Percentiles rank a stretch among this genome's conserved stretches.
Evolutionary conservation across 352 stramenopile genomes (phyloP).

Genomic region (Phytophthora fragariae): DNA sequence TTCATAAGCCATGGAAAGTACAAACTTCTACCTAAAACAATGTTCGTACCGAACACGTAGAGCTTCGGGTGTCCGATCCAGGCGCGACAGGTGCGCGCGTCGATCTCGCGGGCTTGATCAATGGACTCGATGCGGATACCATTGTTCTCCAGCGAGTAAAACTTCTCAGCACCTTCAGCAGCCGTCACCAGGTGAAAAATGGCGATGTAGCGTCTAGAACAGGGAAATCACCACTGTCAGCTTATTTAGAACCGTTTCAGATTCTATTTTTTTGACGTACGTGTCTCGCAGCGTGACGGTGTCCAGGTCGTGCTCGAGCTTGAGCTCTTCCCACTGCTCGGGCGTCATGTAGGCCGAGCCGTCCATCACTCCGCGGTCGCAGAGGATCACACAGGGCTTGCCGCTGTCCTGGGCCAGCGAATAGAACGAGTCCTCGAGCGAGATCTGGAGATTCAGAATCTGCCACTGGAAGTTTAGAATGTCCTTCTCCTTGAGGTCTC

Average conservation of each 20-base stretch:
- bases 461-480: constrained; percentile 92
- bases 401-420: constrained; percentile 82
- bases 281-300: constrained; percentile 86
- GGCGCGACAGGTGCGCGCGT: constrained; percentile 77
- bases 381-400: constrained; percentile 93
- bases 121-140: constrained; percentile 94
- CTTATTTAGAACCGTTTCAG: neutral
- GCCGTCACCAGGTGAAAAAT: constrained; percentile 93
- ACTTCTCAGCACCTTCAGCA: constrained; percentile 94
- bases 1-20: constrained; percentile 5
- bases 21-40: neutral
- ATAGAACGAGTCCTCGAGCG: constrained; percentile 86
- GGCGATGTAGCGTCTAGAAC: constrained; percentile 80
- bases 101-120: constrained; percentile 90
- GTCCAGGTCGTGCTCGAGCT: constrained; percentile 80
- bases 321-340: constrained; percentile 92
- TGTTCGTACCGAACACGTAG: constrained; percentile 74
- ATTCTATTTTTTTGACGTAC: constrained; percentile 39
- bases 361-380: constrained; percentile 97
- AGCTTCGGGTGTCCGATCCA: constrained; percentile 90
- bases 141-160: constrained; percentile 98
- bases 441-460: constrained; percentile 87
- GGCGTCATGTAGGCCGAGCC: constrained; percentile 94
- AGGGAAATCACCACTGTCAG: neutral
- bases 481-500: constrained; percentile 81